phyloP scores from a whole-genome alignment of 257 asterid species.

The Paulownia fortunei region DNA sequence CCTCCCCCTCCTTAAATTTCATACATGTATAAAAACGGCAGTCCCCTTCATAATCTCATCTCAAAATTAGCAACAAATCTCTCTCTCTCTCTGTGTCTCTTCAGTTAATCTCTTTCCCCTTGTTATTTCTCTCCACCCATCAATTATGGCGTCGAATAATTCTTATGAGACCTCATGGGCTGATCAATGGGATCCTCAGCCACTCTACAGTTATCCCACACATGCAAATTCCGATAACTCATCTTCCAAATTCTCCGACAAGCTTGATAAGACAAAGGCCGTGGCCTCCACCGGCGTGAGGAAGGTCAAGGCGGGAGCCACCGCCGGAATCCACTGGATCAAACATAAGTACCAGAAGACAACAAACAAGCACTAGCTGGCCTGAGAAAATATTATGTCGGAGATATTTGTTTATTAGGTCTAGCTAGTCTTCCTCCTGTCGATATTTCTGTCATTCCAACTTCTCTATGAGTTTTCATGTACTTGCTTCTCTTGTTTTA shows the following conservation, averaged over 20 bases:
- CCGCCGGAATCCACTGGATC: constrained; percentile 77
- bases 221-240: constrained; percentile 32
- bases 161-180: constrained; percentile 84
- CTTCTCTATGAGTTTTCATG: no score
- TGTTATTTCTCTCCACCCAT: not conserved
- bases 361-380: constrained; percentile 47
- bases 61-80: not conserved
- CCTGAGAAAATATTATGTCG: not conserved
- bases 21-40: not conserved
- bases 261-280: constrained; percentile 59
- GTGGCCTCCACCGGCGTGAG: constrained; percentile 69
- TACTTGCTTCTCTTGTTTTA: no score
- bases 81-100: not conserved
- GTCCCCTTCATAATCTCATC: not conserved
- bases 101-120: not conserved
- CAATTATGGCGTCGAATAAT: constrained; percentile 28
- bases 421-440: not conserved
- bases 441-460: no score
- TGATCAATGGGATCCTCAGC: constrained; percentile 79
- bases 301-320: constrained; percentile 80
- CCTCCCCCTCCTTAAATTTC: not conserved
- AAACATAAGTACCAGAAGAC: constrained; percentile 69
- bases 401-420: not conserved
- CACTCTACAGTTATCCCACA: constrained; percentile 37
- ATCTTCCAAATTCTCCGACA: constrained; percentile 51